Evolutionary conservation across 1,284 basidiomycete species (phyloP).

Genomic region (Tremellales sp.): DNA sequence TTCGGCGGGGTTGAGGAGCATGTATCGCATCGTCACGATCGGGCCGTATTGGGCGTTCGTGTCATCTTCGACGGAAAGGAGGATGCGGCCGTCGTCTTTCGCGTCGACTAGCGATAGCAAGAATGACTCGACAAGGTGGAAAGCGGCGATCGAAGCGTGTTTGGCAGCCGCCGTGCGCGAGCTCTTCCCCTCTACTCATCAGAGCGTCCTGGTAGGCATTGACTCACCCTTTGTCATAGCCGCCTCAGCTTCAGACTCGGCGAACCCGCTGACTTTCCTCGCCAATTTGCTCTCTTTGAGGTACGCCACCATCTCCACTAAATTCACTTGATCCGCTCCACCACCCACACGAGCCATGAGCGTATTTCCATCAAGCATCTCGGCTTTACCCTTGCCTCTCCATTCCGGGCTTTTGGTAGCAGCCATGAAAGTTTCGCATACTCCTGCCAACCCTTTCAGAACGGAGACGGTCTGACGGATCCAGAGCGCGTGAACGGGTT

Average conservation of each 20-base stretch:
- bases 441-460: constrained; percentile 62
- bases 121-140: constrained; percentile 81
- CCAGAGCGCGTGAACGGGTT: constrained; percentile 69
- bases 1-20: constrained; percentile 89
- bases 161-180: constrained; percentile 12
- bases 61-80: constrained; percentile 49
- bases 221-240: constrained; percentile 48
- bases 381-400: constrained; percentile 28
- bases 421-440: constrained; percentile 55
- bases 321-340: constrained; percentile 64
- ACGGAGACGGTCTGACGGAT: constrained; percentile 73
- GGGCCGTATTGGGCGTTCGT: neutral
- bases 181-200: constrained; percentile 7
- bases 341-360: constrained; percentile 65
- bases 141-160: constrained; percentile 61
- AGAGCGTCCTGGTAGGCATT: neutral
- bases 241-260: constrained; percentile 62
- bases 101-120: constrained; percentile 75
- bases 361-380: constrained; percentile 50
- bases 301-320: constrained; percentile 78
- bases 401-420: constrained; percentile 19
- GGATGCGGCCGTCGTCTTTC: constrained; percentile 64
- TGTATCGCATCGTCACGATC: constrained; percentile 72
- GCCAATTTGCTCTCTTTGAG: constrained; percentile 78
- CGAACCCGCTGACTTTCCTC: constrained; percentile 69